Evolutionary conservation across 2,329 filamentous ascomycete genomes (phyloP), one percentile per base, ranked within the genome.

Genomic region (Helminthosporium solani): DNA sequence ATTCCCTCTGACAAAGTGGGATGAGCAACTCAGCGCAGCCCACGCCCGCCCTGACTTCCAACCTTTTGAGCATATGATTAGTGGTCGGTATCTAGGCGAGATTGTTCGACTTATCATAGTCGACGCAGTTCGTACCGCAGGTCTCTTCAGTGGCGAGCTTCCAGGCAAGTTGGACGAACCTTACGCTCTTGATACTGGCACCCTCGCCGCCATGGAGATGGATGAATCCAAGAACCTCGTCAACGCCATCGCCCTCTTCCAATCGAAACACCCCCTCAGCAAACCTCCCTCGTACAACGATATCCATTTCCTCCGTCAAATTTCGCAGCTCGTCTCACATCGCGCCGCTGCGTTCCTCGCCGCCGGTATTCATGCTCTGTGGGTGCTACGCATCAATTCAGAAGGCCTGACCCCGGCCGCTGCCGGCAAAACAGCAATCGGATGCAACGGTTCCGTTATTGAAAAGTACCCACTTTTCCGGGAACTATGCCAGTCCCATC

Each of bases 371-470:
- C 81, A 85, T 60, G 80, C 81, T 23, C 73, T 86, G 30, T 85
- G 82, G 78, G 71, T 69, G 11, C 66, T 85, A 12, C 75, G 78
- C 45, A 78, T 75, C 31, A 70, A 74, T 14, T 70, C 71, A 7
- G 79, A 83, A 53, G 73, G 67, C 11, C 43, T 74, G 11, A 56
- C 62, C 5, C 64, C 70, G 16, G 50, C 62, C 33, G 54, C 60
- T 15, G 65, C 64, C 7, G 70, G 64, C 18, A 66, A 63, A 48
- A 66, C 75, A 42, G 73, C 73, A 33, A 74, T 92, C n/a, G 86
- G 86, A 3, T 91, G 86, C 70, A 90, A 89, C 61, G 88, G 88
- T 35, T 87, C 84, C 21, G 86, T 92, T 40, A 84, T 91, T 41
- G 87, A 91, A 69, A 84, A 85, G 57, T 92, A 91, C 61, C 87